Percentiles rank a stretch among this genome's conserved stretches.
These are phyloP conservation scores for Penicillium capsulatum DNA, from an alignment of 2,329 filamentous ascomycete species.

Conservation along the genomic window DNA sequence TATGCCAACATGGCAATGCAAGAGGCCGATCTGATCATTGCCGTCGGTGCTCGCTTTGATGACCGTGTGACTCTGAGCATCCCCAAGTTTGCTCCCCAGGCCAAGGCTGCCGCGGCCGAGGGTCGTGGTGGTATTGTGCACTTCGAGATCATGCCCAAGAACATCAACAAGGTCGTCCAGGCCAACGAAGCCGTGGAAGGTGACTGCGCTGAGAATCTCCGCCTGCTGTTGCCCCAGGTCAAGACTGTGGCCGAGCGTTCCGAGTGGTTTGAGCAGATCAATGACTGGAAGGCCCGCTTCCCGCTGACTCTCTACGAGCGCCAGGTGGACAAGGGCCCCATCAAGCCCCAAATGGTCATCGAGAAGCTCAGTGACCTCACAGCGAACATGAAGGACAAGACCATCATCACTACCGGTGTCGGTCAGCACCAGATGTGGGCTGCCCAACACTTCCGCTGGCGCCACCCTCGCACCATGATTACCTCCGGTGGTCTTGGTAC, in stretches of 20 bases:
- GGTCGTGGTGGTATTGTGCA: conserved; percentile 91
- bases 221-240: conserved; percentile 68
- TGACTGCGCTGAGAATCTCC: conserved; percentile 77
- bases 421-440: conserved; percentile 99
- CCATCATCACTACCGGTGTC: conserved; percentile 87
- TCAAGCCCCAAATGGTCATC: conserved; percentile 93
- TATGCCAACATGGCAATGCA: conserved; percentile 99
- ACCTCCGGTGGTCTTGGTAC: conserved; percentile 93
- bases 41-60: conserved; percentile 89
- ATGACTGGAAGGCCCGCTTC: conserved; percentile 86
- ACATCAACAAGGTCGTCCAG: conserved; percentile 99
- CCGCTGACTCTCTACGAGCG: conserved; percentile 78
- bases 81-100: conserved; percentile 81
- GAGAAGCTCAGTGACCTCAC: conserved; percentile 85
- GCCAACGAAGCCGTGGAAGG: conserved; percentile 94
- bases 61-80: conserved; percentile 85
- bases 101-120: conserved; percentile 78
- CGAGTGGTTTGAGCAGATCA: conserved; percentile 87
- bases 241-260: conserved; percentile 62
- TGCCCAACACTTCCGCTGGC: conserved; percentile 94
- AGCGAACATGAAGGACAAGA: conserved; percentile 71
- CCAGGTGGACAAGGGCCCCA: conserved; percentile 68
- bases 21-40: conserved; percentile 91
- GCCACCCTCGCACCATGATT: conserved; percentile 86
- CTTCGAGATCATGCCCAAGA: conserved; percentile 99